Evolutionary conservation across 495 filamentous ascomycete genomes (phyloP), one percentile per base, ranked within the genome.

Genomic region (Aspergillus affinis): DNA sequence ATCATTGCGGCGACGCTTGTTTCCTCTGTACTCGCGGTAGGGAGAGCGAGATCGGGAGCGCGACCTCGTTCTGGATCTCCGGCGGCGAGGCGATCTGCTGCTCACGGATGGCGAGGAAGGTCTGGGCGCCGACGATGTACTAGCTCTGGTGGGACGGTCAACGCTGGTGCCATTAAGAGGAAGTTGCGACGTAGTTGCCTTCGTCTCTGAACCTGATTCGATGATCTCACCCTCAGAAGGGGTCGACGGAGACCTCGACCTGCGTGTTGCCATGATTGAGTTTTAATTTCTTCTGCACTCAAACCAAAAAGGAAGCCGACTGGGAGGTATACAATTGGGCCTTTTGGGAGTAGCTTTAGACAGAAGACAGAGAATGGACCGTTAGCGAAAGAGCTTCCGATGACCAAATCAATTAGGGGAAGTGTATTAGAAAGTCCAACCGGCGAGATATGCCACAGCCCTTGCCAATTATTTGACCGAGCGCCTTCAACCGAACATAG

Each of bases 151-250:
- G 72, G 80, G 81, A 83, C 87, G 84, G 86, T 90, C 88, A 85
- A 90, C 84, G 78, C 81, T 87, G 80, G 78, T 84, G 77, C 86
- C 87, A 86, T 84, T 79, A 67, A 87, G 81, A 77, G 87, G 88
- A 81, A 82, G 79, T 81, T 84, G 86, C 83, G 91, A 91, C 81
- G 80, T 83, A 85, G 77, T 86, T 87, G 84, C 86, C 85, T 85
- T 86, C 76, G 67, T 78, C 80, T 86, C 86, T 79, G 77, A 81
- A 75, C 78, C 82, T 75, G 85, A 84, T 78, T 89, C 91, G 78
- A 89, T 77, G 75, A 96, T 92, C 84, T 96, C 92, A 76, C 92
- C 92, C 79, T 96, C 90, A 78, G 81, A 83, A 66, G 76, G 79
- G 65, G 75, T 77, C 64, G 81, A 82, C 51, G 68, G 69, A 64